Evolutionary conservation across 2,329 filamentous ascomycete genomes (phyloP), one percentile per base, ranked within the genome.

Genomic region (Calycina marina): DNA sequence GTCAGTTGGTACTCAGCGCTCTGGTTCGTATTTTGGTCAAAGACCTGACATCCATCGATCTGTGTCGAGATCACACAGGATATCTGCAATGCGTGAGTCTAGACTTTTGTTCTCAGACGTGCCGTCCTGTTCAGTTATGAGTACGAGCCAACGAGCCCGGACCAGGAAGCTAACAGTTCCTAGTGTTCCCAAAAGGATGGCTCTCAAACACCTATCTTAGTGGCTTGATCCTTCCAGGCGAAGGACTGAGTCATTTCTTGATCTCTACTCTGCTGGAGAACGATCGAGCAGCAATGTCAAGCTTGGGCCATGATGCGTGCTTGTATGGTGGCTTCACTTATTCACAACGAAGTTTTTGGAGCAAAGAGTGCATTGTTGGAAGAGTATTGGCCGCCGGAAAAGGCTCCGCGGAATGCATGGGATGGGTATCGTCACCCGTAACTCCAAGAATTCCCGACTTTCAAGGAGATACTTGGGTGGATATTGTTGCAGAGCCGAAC

Each of bases 121-220:
- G n/a, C n/a, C n/a, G n/a, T n/a, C n/a, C n/a, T n/a, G n/a, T n/a
- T n/a, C n/a, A n/a, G n/a, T n/a, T n/a, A n/a, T n/a, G n/a, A n/a
- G n/a, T n/a, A n/a, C n/a, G n/a, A n/a, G n/a, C n/a, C n/a, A n/a
- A n/a, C n/a, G n/a, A n/a, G n/a, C n/a, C n/a, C n/a, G n/a, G n/a
- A n/a, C n/a, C n/a, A n/a, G n/a, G n/a, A n/a, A n/a, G n/a, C n/a
- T n/a, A n/a, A n/a, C n/a, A n/a, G n/a, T n/a, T 22, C n/a, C 20
- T 65, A 2, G 55, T 77, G 14, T 65, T 73, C 38, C 56, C 64
- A 2, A 63, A 67, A 0, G 74, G 75, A 2, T 79, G 74, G 75
- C 59, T 79, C 12, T 77, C 73, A 4, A 73, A 73, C 49, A 76
- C 71, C 14, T 79, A 77, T 43, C 57, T 78, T 5, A 77, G 72